phyloP scores from a whole-genome alignment of 176 grass and related monocot genomes.

The Canna indica region DNA sequence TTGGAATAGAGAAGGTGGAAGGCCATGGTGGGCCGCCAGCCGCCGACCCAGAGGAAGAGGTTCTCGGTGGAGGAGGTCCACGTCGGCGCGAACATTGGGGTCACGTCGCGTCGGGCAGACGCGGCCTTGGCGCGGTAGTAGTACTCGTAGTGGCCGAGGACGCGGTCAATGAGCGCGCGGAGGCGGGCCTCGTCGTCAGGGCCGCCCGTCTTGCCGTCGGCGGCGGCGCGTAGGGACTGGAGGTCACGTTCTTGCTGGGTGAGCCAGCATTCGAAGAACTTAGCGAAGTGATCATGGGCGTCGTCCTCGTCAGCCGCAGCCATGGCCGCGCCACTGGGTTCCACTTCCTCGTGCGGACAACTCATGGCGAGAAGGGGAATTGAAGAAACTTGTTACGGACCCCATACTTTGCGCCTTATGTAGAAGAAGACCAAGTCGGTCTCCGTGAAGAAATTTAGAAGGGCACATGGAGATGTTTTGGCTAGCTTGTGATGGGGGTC shows the following conservation, averaged over 20 bases:
- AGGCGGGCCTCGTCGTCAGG: constrained; percentile 1
- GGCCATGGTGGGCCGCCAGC: constrained; percentile 56
- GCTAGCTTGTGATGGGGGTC: no score
- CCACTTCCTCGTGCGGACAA: background rate
- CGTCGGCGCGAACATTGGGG: constrained; percentile 49
- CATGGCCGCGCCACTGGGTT: background rate
- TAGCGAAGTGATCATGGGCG: constrained; percentile 20
- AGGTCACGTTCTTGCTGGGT: constrained; percentile 50
- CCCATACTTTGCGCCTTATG: no score
- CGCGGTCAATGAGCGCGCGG: constrained; percentile 26
- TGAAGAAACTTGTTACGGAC: background rate
- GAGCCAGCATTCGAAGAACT: constrained; percentile 46
- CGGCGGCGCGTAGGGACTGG: constrained; percentile 33
- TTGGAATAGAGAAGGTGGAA: constrained; percentile 74
- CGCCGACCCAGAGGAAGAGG: constrained; percentile 69
- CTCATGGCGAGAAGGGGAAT: background rate
- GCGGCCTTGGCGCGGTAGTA: constrained; percentile 53
- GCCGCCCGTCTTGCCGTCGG: background rate
- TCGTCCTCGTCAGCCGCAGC: background rate
- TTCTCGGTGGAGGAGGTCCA: constrained; percentile 74
- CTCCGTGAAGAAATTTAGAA: no score
- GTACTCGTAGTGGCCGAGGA: constrained; percentile 58
- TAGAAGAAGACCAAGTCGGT: no score
- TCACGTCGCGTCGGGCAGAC: constrained; percentile 29
- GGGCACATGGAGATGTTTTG: no score